Base-by-base conservation (phyloP, 441 rosid species). In the Pelargonium cotyledonis region DNA sequence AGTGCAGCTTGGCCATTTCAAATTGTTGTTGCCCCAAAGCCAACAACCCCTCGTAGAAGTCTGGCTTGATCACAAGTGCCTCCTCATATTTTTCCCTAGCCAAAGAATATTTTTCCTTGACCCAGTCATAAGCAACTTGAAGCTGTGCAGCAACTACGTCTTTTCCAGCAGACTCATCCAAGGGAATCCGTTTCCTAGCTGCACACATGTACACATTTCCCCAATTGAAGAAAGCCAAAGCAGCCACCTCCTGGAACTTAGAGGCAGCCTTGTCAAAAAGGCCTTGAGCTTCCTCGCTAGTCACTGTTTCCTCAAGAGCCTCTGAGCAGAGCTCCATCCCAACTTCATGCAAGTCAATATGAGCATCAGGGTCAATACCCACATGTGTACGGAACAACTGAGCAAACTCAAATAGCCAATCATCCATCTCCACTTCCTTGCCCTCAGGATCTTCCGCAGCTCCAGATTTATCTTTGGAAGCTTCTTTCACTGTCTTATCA, bases 151-250 rank as follows among this genome's bases (percentile, higher is more conserved):
- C 73, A 8, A 88, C 88, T 14, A 67, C 77, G 64, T 89, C 89
- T 65, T 88, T 87, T 8, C 80, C 89, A 3, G 89, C 86, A 4
- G 95, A 81, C 76, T 92, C 97, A 5, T 92, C 98, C 43, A 94
- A 80, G 7, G 98, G 98, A 79, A 94, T 91, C 47, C 93, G 86
- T 81, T 91, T 94, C 67, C 98, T 89, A 14, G 97, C 98, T 1
- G 98, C 96, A 71, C 98, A 94, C 97, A 94, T 94, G 70, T 94
- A 96, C 66, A 89, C 96, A 68, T 92, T 92, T 38, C 98, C 98
- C 98, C 98, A 92, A 66, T 92, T 92, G 79, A 90, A 92, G 82
- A 85, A 89, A 64, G 98, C 97, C 68, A 94, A 77, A 9, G 99
- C 95, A 70, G 96, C 95, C 40, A 94, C 97, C 82, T 94, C 99